phyloP scores from a whole-genome alignment of 1,139 yeast species.

The Suhomyces chickasaworum region DNA sequence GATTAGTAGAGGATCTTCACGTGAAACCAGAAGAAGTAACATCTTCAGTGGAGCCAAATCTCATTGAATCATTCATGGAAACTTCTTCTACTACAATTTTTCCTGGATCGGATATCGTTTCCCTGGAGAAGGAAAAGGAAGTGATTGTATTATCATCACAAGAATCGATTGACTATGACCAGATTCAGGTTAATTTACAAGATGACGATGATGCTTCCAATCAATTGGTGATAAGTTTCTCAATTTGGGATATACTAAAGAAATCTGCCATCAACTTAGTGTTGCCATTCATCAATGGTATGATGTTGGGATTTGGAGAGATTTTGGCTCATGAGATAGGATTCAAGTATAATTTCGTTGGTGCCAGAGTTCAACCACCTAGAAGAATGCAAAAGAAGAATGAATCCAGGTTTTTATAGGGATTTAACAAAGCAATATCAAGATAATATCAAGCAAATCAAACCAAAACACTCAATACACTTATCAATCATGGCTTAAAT shows the following conservation, averaged over 20 bases:
- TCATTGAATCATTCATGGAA: background rate
- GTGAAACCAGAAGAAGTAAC: background rate
- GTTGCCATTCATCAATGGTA: slow-evolving; percentile 87
- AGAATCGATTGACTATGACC: slow-evolving; percentile 7
- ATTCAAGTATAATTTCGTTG: slow-evolving; percentile 74
- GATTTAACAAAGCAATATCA: too few species aligned
- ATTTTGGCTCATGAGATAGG: slow-evolving; percentile 92
- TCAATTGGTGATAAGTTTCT: slow-evolving; percentile 6
- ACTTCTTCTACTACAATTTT: background rate
- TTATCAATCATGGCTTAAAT: too few species aligned
- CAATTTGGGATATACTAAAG: slow-evolving; percentile 39
- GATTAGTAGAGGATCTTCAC: background rate
- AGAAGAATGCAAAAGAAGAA: slow-evolving; percentile 31
- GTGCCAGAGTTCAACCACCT: slow-evolving; percentile 62
- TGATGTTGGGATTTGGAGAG: slow-evolving; percentile 97
- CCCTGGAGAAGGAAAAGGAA: slow-evolving; percentile 1
- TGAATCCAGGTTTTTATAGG: slow-evolving; percentile 7
- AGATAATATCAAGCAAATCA: too few species aligned
- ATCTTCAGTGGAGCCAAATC: background rate
- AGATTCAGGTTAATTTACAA: background rate
- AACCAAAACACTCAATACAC: too few species aligned
- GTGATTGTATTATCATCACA: slow-evolving; percentile 10
- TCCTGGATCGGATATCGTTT: slow-evolving; percentile 1
- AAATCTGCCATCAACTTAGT: slow-evolving; percentile 72
- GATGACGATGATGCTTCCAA: background rate